Percentiles rank a stretch among this genome's conserved stretches.
Conservation (phyloP, 805 yeast genomes). For the Candida patagonica region DNA sequence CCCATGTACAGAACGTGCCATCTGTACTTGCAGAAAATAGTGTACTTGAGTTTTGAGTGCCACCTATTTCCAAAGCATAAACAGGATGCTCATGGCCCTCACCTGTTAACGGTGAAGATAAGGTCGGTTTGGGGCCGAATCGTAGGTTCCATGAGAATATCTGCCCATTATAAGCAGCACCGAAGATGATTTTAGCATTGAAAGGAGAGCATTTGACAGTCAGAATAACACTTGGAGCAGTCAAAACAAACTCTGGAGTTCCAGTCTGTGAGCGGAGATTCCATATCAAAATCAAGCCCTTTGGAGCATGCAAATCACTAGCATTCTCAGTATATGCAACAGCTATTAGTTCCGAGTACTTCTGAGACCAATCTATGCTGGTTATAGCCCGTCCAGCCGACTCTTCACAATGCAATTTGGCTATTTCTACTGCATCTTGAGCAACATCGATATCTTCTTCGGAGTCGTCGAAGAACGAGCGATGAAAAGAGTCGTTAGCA, state of each 20-base stretch:
- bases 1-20: conserved; percentile 32
- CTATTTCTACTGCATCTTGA: conserved; percentile 8
- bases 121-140: conserved; percentile 23
- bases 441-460: conserved; percentile 1
- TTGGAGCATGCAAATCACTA: conserved; percentile 16
- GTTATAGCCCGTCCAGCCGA: conserved; percentile 24
- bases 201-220: conserved; percentile 34
- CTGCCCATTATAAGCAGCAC: conserved; percentile 42
- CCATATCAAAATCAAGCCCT: conserved; percentile 30
- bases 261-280: conserved; percentile 23
- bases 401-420: conserved; percentile 16
- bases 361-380: conserved; percentile 29
- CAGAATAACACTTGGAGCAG: conserved; percentile 35
- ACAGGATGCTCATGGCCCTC: conserved; percentile 29
- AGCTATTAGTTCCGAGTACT: conserved; percentile 29
- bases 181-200: conserved; percentile 33
- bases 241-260: conserved; percentile 35
- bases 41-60: conserved; percentile 22
- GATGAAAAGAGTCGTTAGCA: conserved; percentile 4
- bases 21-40: conserved; percentile 31
- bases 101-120: conserved; percentile 26
- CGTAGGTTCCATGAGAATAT: conserved; percentile 43
- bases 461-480: conserved; percentile 4
- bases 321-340: conserved; percentile 24
- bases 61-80: conserved; percentile 22